These are phyloP conservation scores for Fusarium lyarnte DNA, from an alignment of 2,329 filamentous ascomycete species.

Conservation along the genomic window DNA sequence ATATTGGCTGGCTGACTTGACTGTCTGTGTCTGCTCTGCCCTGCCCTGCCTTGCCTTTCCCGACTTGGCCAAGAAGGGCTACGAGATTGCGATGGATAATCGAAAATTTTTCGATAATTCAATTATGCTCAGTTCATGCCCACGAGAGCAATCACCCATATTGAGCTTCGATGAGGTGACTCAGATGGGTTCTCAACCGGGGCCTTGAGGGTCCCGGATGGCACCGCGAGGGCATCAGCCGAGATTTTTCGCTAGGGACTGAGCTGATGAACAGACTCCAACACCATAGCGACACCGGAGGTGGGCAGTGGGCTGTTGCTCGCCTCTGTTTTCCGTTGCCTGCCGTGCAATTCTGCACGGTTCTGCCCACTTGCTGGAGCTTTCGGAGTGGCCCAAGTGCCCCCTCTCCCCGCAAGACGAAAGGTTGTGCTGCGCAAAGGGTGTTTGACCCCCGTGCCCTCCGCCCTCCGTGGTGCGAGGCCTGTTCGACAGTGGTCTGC, in stretches of 20 bases:
- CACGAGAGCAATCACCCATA: constrained; percentile 33
- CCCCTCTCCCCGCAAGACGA: constrained; percentile 31
- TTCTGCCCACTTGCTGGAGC: constrained; percentile 39
- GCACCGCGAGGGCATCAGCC: constrained; percentile 44
- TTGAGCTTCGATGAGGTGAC: constrained; percentile 42
- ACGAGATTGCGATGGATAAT: constrained; percentile 31
- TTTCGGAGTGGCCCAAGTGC: constrained; percentile 32
- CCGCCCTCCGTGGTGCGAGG: constrained; percentile 40
- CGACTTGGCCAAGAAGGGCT: constrained; percentile 17
- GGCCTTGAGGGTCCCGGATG: constrained; percentile 41
- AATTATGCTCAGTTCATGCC: constrained; percentile 32
- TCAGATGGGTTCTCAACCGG: constrained; percentile 34
- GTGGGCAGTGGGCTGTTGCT: constrained; percentile 45
- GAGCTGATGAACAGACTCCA: constrained; percentile 37
- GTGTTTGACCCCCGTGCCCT: constrained; percentile 26
- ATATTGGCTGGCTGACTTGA: constrained; percentile 24
- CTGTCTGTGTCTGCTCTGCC: constrained; percentile 21
- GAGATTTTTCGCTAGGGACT: constrained; percentile 42
- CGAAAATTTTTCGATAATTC: constrained; percentile 29
- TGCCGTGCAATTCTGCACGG: constrained; percentile 43
- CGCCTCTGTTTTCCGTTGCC: constrained; percentile 38
- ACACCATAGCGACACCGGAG: constrained; percentile 45
- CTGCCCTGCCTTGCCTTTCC: constrained; percentile 3
- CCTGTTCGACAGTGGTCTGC: constrained; percentile 36
- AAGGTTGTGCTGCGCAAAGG: constrained; percentile 32